A percentile compares a stretch with the other conserved stretches of the same genome.
These are phyloP conservation scores for Dioszegia aurantiaca DNA, from an alignment of 768 basidiomycete species.

Conservation along the genomic window DNA sequence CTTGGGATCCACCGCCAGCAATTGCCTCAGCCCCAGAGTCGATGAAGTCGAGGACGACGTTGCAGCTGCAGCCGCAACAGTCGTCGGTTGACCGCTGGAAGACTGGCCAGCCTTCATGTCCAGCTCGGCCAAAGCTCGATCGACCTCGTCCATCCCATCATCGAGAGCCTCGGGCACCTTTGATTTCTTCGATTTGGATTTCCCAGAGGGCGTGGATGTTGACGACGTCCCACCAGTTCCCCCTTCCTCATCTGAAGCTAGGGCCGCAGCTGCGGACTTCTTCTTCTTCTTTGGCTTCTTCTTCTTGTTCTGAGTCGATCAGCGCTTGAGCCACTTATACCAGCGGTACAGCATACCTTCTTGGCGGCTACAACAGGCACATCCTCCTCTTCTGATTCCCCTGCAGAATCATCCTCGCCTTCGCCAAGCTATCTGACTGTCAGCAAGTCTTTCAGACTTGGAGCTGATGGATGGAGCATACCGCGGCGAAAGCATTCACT, in stretches of 20 bases:
- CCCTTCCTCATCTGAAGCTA: conserved; percentile 61
- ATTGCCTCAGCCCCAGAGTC: conserved; percentile 42
- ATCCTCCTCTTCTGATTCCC: conserved; percentile 32
- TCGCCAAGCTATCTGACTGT: conserved; percentile 28
- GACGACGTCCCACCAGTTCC: conserved; percentile 56
- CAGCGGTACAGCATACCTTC: conserved; percentile 6
- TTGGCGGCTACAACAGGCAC: conserved; percentile 25
- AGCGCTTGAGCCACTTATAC: background rate
- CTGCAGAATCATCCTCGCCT: conserved; percentile 28
- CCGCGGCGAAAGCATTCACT: conserved; percentile 48
- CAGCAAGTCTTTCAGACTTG: too few relatives aligned
- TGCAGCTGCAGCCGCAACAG: conserved; percentile 18
- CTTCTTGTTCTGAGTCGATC: conserved; percentile 45
- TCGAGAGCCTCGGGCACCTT: background rate
- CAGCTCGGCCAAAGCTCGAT: conserved; percentile 79
- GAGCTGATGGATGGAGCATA: too few relatives aligned
- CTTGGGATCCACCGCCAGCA: conserved; percentile 74
- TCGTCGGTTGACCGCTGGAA: conserved; percentile 23
- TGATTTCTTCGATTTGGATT: conserved; percentile 47
- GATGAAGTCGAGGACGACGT: conserved; percentile 29
- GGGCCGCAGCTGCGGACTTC: conserved; percentile 62
- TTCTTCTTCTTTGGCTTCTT: conserved; percentile 76
- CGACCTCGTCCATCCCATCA: conserved; percentile 66
- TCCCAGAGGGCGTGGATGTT: conserved; percentile 58
- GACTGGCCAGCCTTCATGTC: conserved; percentile 61